Percentiles rank a stretch among this genome's conserved stretches.
Evolutionary conservation across 257 asterid genomes (phyloP).

Genomic region (Solanum okadae): DNA sequence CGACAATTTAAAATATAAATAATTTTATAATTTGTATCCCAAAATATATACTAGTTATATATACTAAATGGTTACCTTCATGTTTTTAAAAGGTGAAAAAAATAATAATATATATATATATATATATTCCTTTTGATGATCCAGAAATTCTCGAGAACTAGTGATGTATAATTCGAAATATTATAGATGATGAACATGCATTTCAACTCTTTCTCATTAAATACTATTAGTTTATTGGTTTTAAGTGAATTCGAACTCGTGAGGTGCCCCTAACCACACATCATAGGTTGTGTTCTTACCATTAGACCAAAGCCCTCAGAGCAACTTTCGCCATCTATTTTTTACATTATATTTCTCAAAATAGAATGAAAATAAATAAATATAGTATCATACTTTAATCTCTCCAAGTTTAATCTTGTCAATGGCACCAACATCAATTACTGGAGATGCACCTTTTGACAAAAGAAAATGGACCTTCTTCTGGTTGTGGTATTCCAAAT

Average conservation of each 20-base stretch:
- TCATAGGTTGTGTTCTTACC: not conserved
- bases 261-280: not conserved
- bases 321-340: not conserved
- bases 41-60: not conserved
- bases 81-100: not conserved
- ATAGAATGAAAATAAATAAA: no score
- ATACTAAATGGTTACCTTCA: not conserved
- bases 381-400: conserved; percentile 17
- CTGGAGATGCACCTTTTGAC: conserved; percentile 33
- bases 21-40: no score
- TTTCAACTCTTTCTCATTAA: no score
- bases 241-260: not conserved
- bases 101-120: no score
- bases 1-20: no score
- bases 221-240: not conserved
- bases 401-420: conserved; percentile 19
- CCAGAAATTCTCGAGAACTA: not conserved
- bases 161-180: no score
- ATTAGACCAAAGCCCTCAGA: not conserved
- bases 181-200: not conserved
- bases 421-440: conserved; percentile 3
- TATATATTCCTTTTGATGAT: not conserved
- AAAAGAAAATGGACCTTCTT: conserved; percentile 32
- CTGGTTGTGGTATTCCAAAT: conserved; percentile 15
- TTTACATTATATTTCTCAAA: not conserved